Conservation (phyloP, 177 flowering plant species). For the Tripterygium wilfordii region DNA sequence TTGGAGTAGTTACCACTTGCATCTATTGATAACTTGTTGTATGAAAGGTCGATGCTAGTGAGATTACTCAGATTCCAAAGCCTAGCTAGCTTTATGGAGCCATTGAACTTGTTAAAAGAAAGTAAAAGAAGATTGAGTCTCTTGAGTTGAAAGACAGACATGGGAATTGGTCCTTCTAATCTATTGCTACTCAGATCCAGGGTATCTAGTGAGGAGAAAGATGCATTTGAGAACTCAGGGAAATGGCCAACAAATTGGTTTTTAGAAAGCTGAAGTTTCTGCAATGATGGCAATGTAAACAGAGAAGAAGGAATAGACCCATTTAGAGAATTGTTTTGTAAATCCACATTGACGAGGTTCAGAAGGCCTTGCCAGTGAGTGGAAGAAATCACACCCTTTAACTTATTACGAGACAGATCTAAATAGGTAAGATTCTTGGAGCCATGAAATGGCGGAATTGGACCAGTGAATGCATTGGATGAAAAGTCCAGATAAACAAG, state of each 20-base stretch:
- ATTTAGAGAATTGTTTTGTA: conserved; percentile 30
- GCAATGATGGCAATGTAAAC: conserved; percentile 31
- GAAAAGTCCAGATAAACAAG: conserved; percentile 41
- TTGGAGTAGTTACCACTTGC: neutral
- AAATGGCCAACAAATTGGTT: conserved; percentile 29
- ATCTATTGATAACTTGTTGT: conserved; percentile 30
- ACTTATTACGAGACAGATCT: conserved; percentile 26
- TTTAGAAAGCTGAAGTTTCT: conserved; percentile 19
- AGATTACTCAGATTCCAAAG: conserved; percentile 29
- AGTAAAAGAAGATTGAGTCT: conserved; percentile 30
- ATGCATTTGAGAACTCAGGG: conserved; percentile 5
- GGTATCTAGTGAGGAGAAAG: conserved; percentile 20
- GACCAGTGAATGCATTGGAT: conserved; percentile 33
- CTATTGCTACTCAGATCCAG: conserved; percentile 48
- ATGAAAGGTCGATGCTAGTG: conserved; percentile 41
- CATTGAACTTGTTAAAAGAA: conserved; percentile 49
- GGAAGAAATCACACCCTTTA: conserved; percentile 23
- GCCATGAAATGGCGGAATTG: conserved; percentile 30
- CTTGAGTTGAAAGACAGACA: conserved; percentile 29
- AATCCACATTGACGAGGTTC: conserved; percentile 20
- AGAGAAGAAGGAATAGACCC: conserved; percentile 38
- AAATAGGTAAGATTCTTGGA: conserved; percentile 30
- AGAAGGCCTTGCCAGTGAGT: conserved; percentile 17
- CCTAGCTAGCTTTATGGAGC: conserved; percentile 16
- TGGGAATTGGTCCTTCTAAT: conserved; percentile 44